These are phyloP conservation scores for Metarhizium rileyi DNA, from an alignment of 2,329 filamentous ascomycete species.

Conservation along the genomic window DNA sequence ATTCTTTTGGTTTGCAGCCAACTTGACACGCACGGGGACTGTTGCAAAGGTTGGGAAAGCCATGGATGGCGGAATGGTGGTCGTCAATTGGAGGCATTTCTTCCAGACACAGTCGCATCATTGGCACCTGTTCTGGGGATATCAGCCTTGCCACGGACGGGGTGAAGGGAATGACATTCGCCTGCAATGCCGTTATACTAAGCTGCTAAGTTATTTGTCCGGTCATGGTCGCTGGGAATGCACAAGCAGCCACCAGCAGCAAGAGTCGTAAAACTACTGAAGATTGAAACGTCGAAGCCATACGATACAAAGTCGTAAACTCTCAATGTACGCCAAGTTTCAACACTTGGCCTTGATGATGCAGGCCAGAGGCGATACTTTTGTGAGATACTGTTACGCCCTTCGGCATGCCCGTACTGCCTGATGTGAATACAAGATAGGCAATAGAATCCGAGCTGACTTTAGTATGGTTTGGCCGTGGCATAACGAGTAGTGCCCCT, in stretches of 20 bases:
- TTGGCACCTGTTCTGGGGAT: neutral
- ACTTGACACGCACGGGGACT: too few species aligned
- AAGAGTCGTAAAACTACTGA: neutral
- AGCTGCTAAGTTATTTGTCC: neutral
- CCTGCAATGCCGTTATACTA: neutral
- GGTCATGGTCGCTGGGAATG: neutral
- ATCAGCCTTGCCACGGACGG: neutral
- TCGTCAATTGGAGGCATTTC: too few species aligned
- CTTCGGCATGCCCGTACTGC: slow-evolving; percentile 11
- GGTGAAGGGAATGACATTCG: neutral
- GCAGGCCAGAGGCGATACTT: neutral
- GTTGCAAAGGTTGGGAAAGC: too few species aligned
- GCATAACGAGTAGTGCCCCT: neutral
- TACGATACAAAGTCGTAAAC: neutral
- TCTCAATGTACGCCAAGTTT: neutral
- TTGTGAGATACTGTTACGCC: slow-evolving; percentile 9
- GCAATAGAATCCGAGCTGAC: neutral
- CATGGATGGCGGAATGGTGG: too few species aligned
- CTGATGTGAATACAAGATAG: slow-evolving; percentile 7
- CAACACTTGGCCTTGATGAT: neutral
- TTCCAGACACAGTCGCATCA: too few species aligned
- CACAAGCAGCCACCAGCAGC: neutral
- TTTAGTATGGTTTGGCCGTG: slow-evolving; percentile 12
- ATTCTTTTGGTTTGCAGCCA: too few species aligned
- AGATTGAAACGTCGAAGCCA: neutral